These are phyloP conservation scores for Pyrenopolyporus hunteri DNA, from an alignment of 495 filamentous ascomycete genomes.

Conservation along the genomic window DNA sequence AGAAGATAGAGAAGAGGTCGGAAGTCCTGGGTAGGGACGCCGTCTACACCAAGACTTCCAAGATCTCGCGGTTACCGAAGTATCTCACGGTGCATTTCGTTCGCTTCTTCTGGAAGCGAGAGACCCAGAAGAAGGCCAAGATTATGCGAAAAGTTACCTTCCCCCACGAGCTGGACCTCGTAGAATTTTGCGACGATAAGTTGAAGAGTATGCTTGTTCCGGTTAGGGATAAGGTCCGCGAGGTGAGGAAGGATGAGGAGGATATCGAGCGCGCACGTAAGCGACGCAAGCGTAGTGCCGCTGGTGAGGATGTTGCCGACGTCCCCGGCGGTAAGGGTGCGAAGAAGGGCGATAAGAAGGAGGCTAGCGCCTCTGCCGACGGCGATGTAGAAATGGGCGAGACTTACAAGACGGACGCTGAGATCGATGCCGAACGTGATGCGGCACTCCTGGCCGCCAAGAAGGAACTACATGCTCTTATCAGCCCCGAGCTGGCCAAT, in stretches of 20 bases:
- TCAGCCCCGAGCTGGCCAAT: slow-evolving; percentile 70
- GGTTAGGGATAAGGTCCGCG: slow-evolving; percentile 91
- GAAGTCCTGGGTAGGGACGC: slow-evolving; percentile 76
- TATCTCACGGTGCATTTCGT: slow-evolving; percentile 97
- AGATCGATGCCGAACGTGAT: slow-evolving; percentile 82
- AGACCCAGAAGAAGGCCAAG: slow-evolving; percentile 96
- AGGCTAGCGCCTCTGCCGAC: slow-evolving; percentile 45
- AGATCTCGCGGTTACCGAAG: slow-evolving; percentile 87
- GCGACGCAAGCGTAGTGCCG: slow-evolving; percentile 77
- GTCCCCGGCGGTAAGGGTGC: slow-evolving; percentile 44
- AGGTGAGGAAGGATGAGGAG: slow-evolving; percentile 91
- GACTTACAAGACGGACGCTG: slow-evolving; percentile 88
- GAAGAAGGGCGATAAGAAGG: slow-evolving; percentile 61
- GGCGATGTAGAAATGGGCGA: slow-evolving; percentile 75
- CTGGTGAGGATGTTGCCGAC: slow-evolving; percentile 62
- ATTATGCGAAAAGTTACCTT: slow-evolving; percentile 99
- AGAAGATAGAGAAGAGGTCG: slow-evolving; percentile 90
- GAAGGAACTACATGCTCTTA: slow-evolving; percentile 78
- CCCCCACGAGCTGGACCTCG: slow-evolving; percentile 86
- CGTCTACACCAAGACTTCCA: slow-evolving; percentile 86
- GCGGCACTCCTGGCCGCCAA: slow-evolving; percentile 76
- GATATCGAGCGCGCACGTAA: slow-evolving; percentile 88
- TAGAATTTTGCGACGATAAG: slow-evolving; percentile 94
- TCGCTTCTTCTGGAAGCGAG: slow-evolving; percentile 95
- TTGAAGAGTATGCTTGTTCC: slow-evolving; percentile 82